Evolutionary conservation across 345 rosid species (phyloP).

Genomic region (Pistacia vera): DNA sequence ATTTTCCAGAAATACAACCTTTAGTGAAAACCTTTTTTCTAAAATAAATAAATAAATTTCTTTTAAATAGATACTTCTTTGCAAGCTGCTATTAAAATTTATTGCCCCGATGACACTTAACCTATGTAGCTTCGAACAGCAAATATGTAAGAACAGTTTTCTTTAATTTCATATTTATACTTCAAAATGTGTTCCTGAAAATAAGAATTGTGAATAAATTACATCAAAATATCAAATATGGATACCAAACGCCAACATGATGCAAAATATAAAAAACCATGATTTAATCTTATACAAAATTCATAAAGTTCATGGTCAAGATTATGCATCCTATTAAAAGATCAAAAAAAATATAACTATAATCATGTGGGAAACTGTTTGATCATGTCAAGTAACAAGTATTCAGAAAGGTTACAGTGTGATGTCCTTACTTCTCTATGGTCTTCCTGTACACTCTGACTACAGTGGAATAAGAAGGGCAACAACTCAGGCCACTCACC

Average conservation of each 20-base stretch:
- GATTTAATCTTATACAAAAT: neutral
- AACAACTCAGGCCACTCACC: constrained; percentile 99
- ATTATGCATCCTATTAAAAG: neutral
- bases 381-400: neutral
- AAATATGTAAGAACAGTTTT: neutral
- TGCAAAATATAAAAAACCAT: neutral
- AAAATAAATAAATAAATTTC: neutral
- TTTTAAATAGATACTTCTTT: neutral
- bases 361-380: neutral
- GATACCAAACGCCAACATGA: neutral
- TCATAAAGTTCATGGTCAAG: neutral
- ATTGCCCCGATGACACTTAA: neutral
- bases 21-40: too few species aligned
- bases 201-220: neutral
- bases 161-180: too few species aligned
- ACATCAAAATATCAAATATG: neutral
- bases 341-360: neutral
- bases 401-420: neutral
- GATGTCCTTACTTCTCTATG: constrained; percentile 78
- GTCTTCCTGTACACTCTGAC: constrained; percentile 97
- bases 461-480: constrained; percentile 86
- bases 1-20: neutral
- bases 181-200: neutral
- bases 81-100: neutral
- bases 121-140: neutral